Percentiles rank a stretch among this genome's conserved stretches.
These are phyloP conservation scores for Boletales sp. DNA, from an alignment of 768 basidiomycete genomes.

Conservation along the genomic window DNA sequence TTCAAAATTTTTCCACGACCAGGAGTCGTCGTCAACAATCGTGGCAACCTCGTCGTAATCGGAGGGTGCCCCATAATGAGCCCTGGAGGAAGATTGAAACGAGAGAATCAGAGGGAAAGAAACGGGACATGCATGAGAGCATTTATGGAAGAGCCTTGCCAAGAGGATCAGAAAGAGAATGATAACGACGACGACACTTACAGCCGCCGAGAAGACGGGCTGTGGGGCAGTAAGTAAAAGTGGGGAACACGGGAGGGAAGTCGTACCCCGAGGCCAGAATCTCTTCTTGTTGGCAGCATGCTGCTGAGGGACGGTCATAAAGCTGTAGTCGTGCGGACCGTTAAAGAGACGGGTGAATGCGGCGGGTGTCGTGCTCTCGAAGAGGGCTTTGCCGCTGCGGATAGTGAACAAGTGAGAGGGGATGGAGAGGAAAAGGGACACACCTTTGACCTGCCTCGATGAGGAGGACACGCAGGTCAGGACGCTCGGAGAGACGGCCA, in stretches of 20 bases:
- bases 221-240: constrained; percentile 23
- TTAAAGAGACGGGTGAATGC: constrained; percentile 41
- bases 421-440: neutral
- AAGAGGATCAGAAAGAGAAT: neutral
- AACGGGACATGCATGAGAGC: constrained; percentile 41
- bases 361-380: constrained; percentile 42
- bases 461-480: constrained; percentile 35
- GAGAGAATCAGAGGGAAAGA: neutral
- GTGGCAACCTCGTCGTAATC: constrained; percentile 68
- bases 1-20: constrained; percentile 53
- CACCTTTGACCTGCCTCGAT: constrained; percentile 48
- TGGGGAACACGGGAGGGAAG: too few species aligned
- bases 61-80: constrained; percentile 61
- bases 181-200: constrained; percentile 32
- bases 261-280: constrained; percentile 65
- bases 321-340: constrained; percentile 46
- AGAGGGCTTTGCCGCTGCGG: constrained; percentile 41
- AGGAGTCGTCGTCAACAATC: constrained; percentile 50
- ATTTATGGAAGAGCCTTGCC: constrained; percentile 59
- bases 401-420: neutral
- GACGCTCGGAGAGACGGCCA: constrained; percentile 39
- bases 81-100: constrained; percentile 24
- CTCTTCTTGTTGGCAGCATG: constrained; percentile 44
- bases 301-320: constrained; percentile 56
- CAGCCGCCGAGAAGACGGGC: constrained; percentile 73